A percentile compares a stretch with the other conserved stretches of the same genome.
These are phyloP conservation scores for Bruguiera parviflora DNA, from an alignment of 345 rosid species.

Conservation along the genomic window DNA sequence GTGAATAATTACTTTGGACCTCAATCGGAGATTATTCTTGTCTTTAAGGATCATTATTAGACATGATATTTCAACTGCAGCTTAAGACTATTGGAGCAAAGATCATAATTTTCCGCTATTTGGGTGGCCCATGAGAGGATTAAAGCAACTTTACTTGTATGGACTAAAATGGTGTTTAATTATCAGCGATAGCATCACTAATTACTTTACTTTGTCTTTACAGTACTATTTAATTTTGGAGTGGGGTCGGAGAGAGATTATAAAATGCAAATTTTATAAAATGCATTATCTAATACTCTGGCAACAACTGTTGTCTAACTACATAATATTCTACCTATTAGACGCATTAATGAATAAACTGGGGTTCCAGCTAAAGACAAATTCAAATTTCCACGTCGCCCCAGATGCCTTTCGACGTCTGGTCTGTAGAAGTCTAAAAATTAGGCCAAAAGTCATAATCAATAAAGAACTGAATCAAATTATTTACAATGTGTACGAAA, in stretches of 20 bases:
- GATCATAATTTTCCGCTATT: neutral
- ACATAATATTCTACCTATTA: constrained; percentile 34
- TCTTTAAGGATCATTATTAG: constrained; percentile 20
- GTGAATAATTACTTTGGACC: neutral
- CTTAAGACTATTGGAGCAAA: constrained; percentile 1
- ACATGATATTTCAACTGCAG: constrained; percentile 37
- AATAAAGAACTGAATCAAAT: neutral
- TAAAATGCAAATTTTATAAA: constrained; percentile 28
- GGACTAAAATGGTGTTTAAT: constrained; percentile 18
- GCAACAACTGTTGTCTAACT: constrained; percentile 40
- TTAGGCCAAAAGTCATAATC: neutral
- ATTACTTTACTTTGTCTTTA: constrained; percentile 18
- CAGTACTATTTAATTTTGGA: constrained; percentile 1
- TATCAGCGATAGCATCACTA: constrained; percentile 13
- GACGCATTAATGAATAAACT: constrained; percentile 20
- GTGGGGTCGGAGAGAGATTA: constrained; percentile 35
- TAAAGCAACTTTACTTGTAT: constrained; percentile 8
- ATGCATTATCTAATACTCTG: constrained; percentile 35
- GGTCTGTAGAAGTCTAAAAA: constrained; percentile 1
- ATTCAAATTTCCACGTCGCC: constrained; percentile 24
- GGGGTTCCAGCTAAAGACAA: constrained; percentile 14
- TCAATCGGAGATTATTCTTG: constrained; percentile 13
- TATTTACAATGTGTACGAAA: neutral
- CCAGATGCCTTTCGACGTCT: constrained; percentile 13
- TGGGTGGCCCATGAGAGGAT: neutral